phyloP scores from a whole-genome alignment of 192 early-diverging fungal species.

The Coemansia aciculifera region DNA sequence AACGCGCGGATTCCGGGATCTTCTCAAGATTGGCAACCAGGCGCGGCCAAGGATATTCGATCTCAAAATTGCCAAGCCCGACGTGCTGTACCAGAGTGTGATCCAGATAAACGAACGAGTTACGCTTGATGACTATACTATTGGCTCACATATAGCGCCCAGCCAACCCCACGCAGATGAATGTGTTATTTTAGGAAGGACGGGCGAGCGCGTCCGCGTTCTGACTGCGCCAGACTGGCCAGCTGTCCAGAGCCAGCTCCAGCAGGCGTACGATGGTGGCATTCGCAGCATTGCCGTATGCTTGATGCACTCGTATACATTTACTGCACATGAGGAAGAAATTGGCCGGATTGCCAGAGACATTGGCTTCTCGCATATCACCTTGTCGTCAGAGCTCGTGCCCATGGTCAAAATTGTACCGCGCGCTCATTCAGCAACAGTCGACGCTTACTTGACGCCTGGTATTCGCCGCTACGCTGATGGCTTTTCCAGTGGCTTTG shows the following conservation, averaged over 20 bases:
- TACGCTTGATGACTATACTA: constrained; percentile 76
- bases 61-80: constrained; percentile 80
- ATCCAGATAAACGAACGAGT: constrained; percentile 90
- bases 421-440: constrained; percentile 84
- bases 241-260: constrained; percentile 61
- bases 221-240: constrained; percentile 62
- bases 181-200: constrained; percentile 64
- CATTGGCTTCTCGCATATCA: constrained; percentile 86
- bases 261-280: constrained; percentile 64
- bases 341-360: constrained; percentile 65
- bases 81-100: constrained; percentile 78
- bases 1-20: constrained; percentile 88
- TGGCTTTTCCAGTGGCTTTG: constrained; percentile 87
- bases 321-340: constrained; percentile 75
- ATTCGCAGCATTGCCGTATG: constrained; percentile 88
- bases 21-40: constrained; percentile 86
- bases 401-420: constrained; percentile 97
- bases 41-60: constrained; percentile 94
- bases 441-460: constrained; percentile 94
- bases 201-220: constrained; percentile 84
- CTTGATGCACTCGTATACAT: constrained; percentile 95
- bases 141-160: constrained; percentile 21
- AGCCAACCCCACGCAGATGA: constrained; percentile 13
- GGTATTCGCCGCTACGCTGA: constrained; percentile 83
- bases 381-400: constrained; percentile 76